These are phyloP conservation scores for Polychytrium aggregatum DNA, from an alignment of 192 early-diverging fungal species.

Conservation along the genomic window DNA sequence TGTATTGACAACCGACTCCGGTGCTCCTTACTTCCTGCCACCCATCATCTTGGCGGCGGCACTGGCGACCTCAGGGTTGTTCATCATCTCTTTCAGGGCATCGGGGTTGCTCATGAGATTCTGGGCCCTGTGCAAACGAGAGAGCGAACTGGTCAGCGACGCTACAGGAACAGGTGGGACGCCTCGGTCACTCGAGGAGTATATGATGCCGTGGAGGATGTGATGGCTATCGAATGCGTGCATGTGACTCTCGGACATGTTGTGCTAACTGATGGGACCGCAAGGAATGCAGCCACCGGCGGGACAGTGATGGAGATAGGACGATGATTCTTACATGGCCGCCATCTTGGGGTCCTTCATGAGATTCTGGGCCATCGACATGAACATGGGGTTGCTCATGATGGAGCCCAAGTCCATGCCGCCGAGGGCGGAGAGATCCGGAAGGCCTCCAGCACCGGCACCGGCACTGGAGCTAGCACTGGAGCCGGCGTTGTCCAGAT, in stretches of 20 bases:
- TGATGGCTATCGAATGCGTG: constrained; percentile 16
- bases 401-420: constrained; percentile 71
- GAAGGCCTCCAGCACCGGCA: constrained; percentile 27
- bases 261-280: constrained; percentile 74
- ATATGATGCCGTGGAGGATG: neutral
- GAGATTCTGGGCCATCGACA: constrained; percentile 69
- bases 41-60: constrained; percentile 6
- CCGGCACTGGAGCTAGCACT: too few species aligned
- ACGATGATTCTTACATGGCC: constrained; percentile 82
- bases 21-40: neutral
- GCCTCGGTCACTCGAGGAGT: too few species aligned
- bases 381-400: constrained; percentile 88
- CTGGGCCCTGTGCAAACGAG: constrained; percentile 46
- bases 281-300: too few species aligned
- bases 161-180: constrained; percentile 3
- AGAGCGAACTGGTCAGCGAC: constrained; percentile 1
- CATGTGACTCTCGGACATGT: constrained; percentile 70
- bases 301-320: constrained; percentile 81
- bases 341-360: constrained; percentile 68
- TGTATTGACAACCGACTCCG: too few species aligned
- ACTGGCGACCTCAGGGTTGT: constrained; percentile 51
- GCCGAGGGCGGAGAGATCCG: constrained; percentile 26
- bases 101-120: constrained; percentile 63
- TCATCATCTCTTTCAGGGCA: constrained; percentile 53
- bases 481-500: too few species aligned